A percentile compares a stretch with the other conserved stretches of the same genome.
Evolutionary conservation across 306 rosid genomes (phyloP).

Genomic region (Quercus cerris): DNA sequence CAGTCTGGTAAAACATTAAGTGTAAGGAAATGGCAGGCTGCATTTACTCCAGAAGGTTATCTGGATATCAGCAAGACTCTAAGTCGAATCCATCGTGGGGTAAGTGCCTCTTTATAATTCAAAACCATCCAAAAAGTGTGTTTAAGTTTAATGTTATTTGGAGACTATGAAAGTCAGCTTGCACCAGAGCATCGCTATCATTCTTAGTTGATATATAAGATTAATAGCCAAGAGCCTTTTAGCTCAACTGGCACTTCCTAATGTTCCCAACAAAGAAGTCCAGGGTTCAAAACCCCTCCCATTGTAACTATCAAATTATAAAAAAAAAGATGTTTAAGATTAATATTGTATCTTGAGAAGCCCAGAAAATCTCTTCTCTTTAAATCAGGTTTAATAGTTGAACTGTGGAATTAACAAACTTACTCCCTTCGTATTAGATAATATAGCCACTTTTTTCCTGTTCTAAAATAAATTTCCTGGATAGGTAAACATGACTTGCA

Average conservation of each 20-base stretch:
- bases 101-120: constrained; percentile 39
- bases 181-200: neutral
- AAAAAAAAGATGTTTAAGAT: too few relatives aligned
- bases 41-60: constrained; percentile 77
- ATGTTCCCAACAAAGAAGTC: too few relatives aligned
- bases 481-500: neutral
- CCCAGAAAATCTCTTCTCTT: neutral
- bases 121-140: constrained; percentile 23
- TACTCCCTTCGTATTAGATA: neutral
- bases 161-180: constrained; percentile 8
- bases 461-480: too few relatives aligned
- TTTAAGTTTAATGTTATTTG: neutral
- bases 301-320: too few relatives aligned
- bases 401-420: neutral
- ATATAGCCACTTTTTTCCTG: neutral
- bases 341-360: constrained; percentile 11
- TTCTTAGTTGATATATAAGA: neutral
- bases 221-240: too few relatives aligned
- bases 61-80: constrained; percentile 85
- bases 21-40: constrained; percentile 88
- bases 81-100: constrained; percentile 86
- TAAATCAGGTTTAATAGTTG: neutral
- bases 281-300: too few relatives aligned
- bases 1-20: constrained; percentile 96
- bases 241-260: too few relatives aligned